These are phyloP conservation scores for Flaveria trinervia DNA, from an alignment of 129 eudicot species.

Conservation along the genomic window DNA sequence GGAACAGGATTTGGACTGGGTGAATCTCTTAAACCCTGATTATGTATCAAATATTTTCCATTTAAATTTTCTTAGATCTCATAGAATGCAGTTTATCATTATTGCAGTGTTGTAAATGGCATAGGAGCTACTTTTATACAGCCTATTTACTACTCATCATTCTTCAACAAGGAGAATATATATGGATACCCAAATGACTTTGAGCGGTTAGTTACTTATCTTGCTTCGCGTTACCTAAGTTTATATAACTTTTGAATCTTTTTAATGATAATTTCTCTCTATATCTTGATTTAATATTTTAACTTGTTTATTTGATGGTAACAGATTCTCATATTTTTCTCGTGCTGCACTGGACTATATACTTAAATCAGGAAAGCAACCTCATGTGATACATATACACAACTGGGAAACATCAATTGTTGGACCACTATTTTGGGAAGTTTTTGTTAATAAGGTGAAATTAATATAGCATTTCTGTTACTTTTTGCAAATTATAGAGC, in stretches of 20 bases:
- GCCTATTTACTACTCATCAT: conserved; percentile 61
- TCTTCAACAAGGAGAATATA: conserved; percentile 53
- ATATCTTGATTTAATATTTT: conserved; percentile 15
- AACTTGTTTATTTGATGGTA: conserved; percentile 29
- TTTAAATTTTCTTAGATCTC: neutral
- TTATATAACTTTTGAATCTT: neutral
- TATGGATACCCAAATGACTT: conserved; percentile 68
- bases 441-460: conserved; percentile 68
- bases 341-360: conserved; percentile 75
- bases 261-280: neutral
- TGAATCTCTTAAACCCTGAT: conserved; percentile 31
- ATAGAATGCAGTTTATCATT: conserved; percentile 19
- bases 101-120: conserved; percentile 68
- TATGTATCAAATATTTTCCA: neutral
- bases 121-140: conserved; percentile 70
- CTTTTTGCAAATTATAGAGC: neutral
- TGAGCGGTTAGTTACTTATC: conserved; percentile 52
- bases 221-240: neutral
- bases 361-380: conserved; percentile 66
- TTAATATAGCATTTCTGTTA: neutral
- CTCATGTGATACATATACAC: conserved; percentile 69
- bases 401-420: conserved; percentile 74
- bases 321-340: conserved; percentile 71
- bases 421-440: conserved; percentile 74
- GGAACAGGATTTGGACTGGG: conserved; percentile 72